Conservation (phyloP, 2,329 filamentous ascomycete genomes). For the Graphilbum fragrans region DNA sequence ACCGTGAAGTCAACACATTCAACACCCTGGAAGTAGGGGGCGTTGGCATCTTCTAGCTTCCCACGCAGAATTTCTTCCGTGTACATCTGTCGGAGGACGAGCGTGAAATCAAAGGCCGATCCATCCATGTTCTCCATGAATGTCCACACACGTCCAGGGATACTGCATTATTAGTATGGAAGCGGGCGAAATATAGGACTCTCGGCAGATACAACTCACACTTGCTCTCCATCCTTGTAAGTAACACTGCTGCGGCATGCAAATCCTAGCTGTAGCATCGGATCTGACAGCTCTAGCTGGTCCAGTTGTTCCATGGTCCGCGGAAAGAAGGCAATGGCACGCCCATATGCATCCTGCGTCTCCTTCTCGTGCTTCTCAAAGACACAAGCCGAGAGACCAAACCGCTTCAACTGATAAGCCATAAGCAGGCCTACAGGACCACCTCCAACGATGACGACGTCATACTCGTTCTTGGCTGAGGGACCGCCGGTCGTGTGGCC, state of each 20-base stretch:
- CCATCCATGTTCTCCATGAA: conserved; percentile 42
- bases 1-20: conserved; percentile 25
- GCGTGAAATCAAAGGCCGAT: conserved; percentile 35
- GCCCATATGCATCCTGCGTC: conserved; percentile 36
- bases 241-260: conserved; percentile 35
- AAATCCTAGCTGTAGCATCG: conserved; percentile 38
- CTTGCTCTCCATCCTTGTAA: conserved; percentile 34
- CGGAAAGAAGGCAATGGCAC: conserved; percentile 41
- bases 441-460: conserved; percentile 28
- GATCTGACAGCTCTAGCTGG: conserved; percentile 34
- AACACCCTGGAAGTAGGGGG: conserved; percentile 20
- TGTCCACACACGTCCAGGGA: conserved; percentile 31
- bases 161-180: background rate
- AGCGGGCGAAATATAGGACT: background rate
- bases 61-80: conserved; percentile 38
- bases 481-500: background rate
- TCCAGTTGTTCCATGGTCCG: conserved; percentile 38
- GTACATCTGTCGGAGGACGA: conserved; percentile 43
- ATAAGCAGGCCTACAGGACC: conserved; percentile 32
- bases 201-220: conserved; percentile 8
- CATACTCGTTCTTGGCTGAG: conserved; percentile 1
- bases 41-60: conserved; percentile 22
- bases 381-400: conserved; percentile 27
- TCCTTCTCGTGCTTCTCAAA: conserved; percentile 36
- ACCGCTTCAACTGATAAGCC: conserved; percentile 31